Evolutionary conservation across 192 early-diverging fungal genomes (phyloP).

Genomic region (Coemansia sp.): DNA sequence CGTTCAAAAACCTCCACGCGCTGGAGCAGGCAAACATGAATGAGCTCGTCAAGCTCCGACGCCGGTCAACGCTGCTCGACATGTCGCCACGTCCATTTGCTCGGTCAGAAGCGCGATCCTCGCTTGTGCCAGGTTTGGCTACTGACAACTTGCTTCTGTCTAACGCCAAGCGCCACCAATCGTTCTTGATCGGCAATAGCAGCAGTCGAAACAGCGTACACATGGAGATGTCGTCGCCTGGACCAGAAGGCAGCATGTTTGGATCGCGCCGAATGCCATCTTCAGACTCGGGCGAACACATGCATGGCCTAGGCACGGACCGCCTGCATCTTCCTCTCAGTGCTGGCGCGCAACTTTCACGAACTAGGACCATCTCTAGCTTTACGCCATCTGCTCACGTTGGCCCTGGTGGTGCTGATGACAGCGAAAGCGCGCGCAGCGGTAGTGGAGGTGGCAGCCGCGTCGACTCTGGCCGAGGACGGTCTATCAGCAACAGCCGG

Average conservation of each 20-base stretch:
- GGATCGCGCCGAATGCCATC: background rate
- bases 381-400: background rate
- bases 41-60: slow-evolving; percentile 75
- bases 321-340: background rate
- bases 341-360: slow-evolving; percentile 2
- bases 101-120: background rate
- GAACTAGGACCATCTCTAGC: slow-evolving; percentile 17
- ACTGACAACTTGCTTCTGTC: background rate
- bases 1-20: slow-evolving; percentile 85
- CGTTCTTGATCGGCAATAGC: background rate
- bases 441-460: background rate
- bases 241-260: background rate
- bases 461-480: background rate
- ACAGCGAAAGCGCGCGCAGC: background rate
- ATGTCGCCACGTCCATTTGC: slow-evolving; percentile 1
- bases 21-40: slow-evolving; percentile 91
- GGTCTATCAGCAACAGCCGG: slow-evolving; percentile 9
- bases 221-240: background rate
- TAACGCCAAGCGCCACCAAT: background rate
- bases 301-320: background rate
- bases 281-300: slow-evolving; percentile 3
- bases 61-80: slow-evolving; percentile 46
- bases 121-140: slow-evolving; percentile 6
- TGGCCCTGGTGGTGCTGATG: background rate
- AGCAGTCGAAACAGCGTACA: slow-evolving; percentile 12